phyloP scores from a whole-genome alignment of 2,329 filamentous ascomycete genomes.

The Pyricularia sp. region DNA sequence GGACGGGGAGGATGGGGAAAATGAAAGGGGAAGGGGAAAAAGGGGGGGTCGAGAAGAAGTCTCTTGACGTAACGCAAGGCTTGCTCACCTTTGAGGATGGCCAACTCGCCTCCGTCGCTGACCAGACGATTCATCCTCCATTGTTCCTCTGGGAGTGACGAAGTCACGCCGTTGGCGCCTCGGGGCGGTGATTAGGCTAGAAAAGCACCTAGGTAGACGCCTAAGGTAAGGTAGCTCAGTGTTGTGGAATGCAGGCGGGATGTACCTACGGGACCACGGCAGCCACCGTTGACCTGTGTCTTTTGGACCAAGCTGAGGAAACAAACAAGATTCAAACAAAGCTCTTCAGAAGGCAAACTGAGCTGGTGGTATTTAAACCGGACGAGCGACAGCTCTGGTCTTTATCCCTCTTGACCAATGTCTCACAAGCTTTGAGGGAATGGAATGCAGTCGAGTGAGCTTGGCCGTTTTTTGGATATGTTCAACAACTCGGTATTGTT shows the following conservation, averaged over 20 bases:
- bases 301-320: neutral
- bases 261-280: neutral
- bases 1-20: neutral
- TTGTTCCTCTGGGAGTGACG: neutral
- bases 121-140: neutral
- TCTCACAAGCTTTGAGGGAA: neutral
- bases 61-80: neutral
- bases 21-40: neutral
- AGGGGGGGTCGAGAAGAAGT: neutral
- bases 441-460: neutral
- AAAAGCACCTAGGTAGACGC: neutral
- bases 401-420: neutral
- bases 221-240: neutral
- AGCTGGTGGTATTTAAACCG: neutral
- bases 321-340: neutral
- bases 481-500: neutral
- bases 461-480: neutral
- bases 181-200: neutral
- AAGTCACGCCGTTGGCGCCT: neutral
- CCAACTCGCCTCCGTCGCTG: neutral
- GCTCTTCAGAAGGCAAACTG: neutral
- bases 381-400: neutral
- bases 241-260: neutral
- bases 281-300: neutral
- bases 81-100: conserved; percentile 1